phyloP scores from a whole-genome alignment of 106 monocot genomes.

The Agapanthus africanus region DNA sequence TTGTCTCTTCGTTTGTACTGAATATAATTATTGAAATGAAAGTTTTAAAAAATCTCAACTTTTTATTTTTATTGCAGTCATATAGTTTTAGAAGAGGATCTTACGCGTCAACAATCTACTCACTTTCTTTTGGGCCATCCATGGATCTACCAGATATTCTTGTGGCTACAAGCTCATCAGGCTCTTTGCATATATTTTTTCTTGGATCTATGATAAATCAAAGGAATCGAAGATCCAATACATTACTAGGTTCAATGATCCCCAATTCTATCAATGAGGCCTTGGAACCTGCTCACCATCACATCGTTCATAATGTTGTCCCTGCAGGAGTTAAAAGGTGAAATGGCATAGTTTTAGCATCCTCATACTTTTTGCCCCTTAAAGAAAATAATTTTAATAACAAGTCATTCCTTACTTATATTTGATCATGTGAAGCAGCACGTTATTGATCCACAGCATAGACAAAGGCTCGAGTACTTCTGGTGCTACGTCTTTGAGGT shows the following conservation, averaged over 20 bases:
- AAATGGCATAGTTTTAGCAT: not conserved
- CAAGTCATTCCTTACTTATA: not conserved
- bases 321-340: conserved; percentile 71
- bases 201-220: conserved; percentile 48
- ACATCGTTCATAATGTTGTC: conserved; percentile 73
- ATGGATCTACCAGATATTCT: conserved; percentile 81
- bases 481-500: not conserved
- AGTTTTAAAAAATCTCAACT: not conserved
- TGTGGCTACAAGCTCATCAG: conserved; percentile 81
- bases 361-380: not conserved
- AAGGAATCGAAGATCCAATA: conserved; percentile 45
- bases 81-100: conserved; percentile 91
- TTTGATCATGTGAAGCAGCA: conserved; percentile 3
- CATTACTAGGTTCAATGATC: conserved; percentile 64
- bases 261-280: conserved; percentile 70
- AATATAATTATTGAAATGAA: not conserved
- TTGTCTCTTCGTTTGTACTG: not conserved
- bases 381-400: not conserved
- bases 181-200: conserved; percentile 82
- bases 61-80: conserved; percentile 43
- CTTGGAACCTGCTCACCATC: conserved; percentile 68
- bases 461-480: not conserved
- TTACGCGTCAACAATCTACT: conserved; percentile 89
- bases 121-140: conserved; percentile 87
- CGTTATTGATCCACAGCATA: not conserved